A percentile compares a stretch with the other conserved stretches of the same genome.
These are phyloP conservation scores for Neospora caninum DNA, from an alignment of 169 alveolate species.

Conservation along the genomic window DNA sequence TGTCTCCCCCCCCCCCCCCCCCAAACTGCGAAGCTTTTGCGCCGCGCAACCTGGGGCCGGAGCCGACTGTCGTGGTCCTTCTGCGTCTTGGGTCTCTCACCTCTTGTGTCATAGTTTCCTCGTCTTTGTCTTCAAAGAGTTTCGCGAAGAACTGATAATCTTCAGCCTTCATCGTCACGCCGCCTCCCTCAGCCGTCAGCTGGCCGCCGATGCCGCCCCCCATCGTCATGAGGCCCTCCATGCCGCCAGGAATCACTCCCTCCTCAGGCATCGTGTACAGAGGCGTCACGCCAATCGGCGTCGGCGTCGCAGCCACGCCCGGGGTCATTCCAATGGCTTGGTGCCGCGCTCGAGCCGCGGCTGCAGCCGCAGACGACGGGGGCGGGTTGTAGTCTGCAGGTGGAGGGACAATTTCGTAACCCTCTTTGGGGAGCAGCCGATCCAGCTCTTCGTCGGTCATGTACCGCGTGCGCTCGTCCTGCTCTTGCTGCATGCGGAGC, in stretches of 20 bases:
- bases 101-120: constrained; percentile 69
- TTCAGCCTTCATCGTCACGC: constrained; percentile 72
- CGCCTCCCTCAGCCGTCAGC: constrained; percentile 69
- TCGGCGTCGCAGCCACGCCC: constrained; percentile 74
- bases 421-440: constrained; percentile 92
- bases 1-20: too few species aligned
- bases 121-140: constrained; percentile 51
- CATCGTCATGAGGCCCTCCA: constrained; percentile 41
- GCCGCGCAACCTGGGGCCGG: too few species aligned
- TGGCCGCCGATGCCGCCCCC: constrained; percentile 57
- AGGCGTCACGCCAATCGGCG: constrained; percentile 77
- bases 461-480: constrained; percentile 75
- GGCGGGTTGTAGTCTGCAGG: constrained; percentile 88
- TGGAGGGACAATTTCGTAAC: constrained; percentile 90
- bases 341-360: constrained; percentile 68
- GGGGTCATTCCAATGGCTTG: constrained; percentile 56
- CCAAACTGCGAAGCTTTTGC: too few species aligned
- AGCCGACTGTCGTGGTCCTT: too few species aligned
- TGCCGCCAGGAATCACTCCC: constrained; percentile 63
- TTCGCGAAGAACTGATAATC: constrained; percentile 71
- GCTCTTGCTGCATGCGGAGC: constrained; percentile 72
- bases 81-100: constrained; percentile 26
- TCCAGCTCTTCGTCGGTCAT: constrained; percentile 97
- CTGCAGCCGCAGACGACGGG: constrained; percentile 68
- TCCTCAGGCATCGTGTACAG: constrained; percentile 85